Evolutionary conservation across 345 rosid species (phyloP).

Genomic region (Carallia pectinifolia): DNA sequence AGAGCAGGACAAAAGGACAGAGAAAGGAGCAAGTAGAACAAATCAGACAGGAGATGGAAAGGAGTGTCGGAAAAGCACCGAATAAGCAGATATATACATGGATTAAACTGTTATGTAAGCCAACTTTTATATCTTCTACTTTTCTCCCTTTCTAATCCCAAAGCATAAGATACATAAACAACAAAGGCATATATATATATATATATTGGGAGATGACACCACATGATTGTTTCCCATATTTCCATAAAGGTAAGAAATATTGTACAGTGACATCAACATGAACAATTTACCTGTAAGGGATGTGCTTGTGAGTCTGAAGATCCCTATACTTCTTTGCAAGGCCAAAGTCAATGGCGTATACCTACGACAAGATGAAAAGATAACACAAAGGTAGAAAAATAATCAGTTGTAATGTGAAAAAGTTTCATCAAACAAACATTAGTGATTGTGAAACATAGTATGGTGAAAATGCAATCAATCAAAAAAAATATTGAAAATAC

Average conservation of each 20-base stretch:
- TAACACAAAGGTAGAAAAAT: neutral
- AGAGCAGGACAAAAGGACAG: neutral
- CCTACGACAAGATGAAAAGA: constrained; percentile 37
- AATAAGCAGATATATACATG: neutral
- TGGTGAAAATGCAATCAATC: no score
- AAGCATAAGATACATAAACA: neutral
- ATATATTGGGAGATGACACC: no score
- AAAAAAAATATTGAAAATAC: no score
- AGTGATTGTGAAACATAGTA: no score
- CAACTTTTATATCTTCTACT: no score
- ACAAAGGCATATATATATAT: no score
- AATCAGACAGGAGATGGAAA: neutral
- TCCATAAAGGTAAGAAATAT: neutral
- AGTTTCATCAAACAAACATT: no score
- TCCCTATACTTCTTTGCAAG: constrained; percentile 90
- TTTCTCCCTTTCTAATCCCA: no score
- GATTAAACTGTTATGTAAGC: neutral
- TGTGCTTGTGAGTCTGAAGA: constrained; percentile 88
- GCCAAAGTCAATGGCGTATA: constrained; percentile 78
- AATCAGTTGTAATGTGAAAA: neutral
- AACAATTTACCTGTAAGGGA: constrained; percentile 62
- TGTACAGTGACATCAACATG: neutral
- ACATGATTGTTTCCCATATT: no score
- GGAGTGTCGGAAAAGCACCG: no score
- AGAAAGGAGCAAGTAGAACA: neutral